Evolutionary conservation across 768 basidiomycete species (phyloP).

Genomic region (Brasilioporus rufonigricans): DNA sequence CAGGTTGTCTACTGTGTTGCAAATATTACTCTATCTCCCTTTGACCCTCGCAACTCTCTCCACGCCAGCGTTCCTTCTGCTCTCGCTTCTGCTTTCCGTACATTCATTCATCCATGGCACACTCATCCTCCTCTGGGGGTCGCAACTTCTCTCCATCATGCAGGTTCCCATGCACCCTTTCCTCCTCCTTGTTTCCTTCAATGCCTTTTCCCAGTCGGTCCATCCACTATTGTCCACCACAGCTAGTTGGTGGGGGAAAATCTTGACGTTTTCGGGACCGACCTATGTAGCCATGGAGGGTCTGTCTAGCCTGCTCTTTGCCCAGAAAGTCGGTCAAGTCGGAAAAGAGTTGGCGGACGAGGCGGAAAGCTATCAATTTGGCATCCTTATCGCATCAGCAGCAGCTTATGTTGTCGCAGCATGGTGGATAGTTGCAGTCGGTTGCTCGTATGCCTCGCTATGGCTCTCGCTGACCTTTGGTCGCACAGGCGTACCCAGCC

Average conservation of each 20-base stretch:
- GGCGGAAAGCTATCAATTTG: constrained; percentile 76
- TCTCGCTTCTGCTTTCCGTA: constrained; percentile 71
- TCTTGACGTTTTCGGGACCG: constrained; percentile 70
- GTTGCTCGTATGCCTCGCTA: constrained; percentile 30
- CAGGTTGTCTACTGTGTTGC: constrained; percentile 73
- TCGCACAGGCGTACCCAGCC: constrained; percentile 68
- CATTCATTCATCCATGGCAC: constrained; percentile 85
- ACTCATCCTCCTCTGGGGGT: constrained; percentile 67
- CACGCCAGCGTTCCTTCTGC: constrained; percentile 72
- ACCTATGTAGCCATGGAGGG: constrained; percentile 82
- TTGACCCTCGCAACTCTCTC: constrained; percentile 83
- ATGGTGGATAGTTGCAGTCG: constrained; percentile 81
- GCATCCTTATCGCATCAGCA: constrained; percentile 71
- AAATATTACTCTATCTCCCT: constrained; percentile 82
- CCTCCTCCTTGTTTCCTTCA: constrained; percentile 83
- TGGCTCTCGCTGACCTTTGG: constrained; percentile 10
- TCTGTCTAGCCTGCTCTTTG: constrained; percentile 78
- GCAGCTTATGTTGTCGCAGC: constrained; percentile 78
- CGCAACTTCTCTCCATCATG: constrained; percentile 67
- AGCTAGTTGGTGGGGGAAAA: constrained; percentile 69
- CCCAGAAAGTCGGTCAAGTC: constrained; percentile 76
- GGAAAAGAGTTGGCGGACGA: constrained; percentile 70
- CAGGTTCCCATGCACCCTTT: constrained; percentile 88
- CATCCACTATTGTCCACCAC: constrained; percentile 56
- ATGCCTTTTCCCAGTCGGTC: constrained; percentile 68